phyloP scores from a whole-genome alignment of 2,329 filamentous ascomycete genomes.

The Verticillium dahliae region DNA sequence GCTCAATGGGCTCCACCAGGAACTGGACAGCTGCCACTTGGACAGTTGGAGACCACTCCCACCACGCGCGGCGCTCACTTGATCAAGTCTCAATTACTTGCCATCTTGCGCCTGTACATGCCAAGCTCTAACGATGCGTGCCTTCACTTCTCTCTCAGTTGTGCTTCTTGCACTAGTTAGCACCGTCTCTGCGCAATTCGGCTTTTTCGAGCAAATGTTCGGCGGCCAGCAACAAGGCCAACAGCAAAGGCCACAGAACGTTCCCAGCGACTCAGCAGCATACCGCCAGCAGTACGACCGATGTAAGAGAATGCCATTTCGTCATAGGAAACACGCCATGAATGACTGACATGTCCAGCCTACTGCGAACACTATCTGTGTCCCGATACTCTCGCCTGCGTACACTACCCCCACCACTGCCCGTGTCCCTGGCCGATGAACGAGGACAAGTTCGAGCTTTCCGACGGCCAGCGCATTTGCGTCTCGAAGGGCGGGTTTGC shows the following conservation, averaged over 20 bases:
- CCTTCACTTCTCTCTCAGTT: constrained; percentile 21
- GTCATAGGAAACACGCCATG: no score
- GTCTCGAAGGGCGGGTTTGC: constrained; percentile 70
- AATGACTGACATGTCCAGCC: constrained; percentile 38
- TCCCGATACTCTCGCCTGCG: constrained; percentile 88
- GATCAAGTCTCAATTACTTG: background rate
- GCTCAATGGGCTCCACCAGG: background rate
- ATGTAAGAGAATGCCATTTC: constrained; percentile 37
- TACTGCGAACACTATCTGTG: constrained; percentile 91
- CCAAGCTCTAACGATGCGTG: constrained; percentile 21
- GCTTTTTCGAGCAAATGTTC: constrained; percentile 99
- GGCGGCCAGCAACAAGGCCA: constrained; percentile 42
- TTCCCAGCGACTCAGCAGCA: constrained; percentile 73
- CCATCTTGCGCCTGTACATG: background rate
- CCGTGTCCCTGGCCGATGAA: constrained; percentile 76
- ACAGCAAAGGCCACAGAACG: constrained; percentile 63
- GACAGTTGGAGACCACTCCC: background rate
- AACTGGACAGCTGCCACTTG: background rate
- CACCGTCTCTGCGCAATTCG: constrained; percentile 71
- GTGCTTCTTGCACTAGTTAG: constrained; percentile 54
- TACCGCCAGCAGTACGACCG: constrained; percentile 67
- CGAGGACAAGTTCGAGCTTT: constrained; percentile 72
- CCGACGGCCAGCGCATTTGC: constrained; percentile 67
- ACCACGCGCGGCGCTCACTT: background rate
- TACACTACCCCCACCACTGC: constrained; percentile 95